phyloP scores from a whole-genome alignment of 192 early-diverging fungal genomes.

The Allomyces macrogynus region DNA sequence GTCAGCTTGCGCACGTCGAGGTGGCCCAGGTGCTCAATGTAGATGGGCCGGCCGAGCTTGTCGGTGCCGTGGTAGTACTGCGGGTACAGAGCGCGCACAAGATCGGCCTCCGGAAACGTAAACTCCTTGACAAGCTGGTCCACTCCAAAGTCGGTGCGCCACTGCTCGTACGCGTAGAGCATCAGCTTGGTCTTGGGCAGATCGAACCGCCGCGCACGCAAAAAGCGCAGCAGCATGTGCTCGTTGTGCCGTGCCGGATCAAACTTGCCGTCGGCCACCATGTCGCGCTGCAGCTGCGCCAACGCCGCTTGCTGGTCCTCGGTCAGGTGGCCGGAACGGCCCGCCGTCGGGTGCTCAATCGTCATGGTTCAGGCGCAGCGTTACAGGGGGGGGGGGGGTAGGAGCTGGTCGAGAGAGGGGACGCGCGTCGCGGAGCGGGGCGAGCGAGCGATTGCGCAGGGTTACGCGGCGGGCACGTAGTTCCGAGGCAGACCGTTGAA shows the following conservation, averaged over 20 bases:
- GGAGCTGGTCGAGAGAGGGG: too few species aligned
- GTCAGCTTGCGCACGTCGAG: slow-evolving; percentile 44
- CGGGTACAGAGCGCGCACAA: slow-evolving; percentile 44
- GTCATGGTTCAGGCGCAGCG: background rate
- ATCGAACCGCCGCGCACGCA: slow-evolving; percentile 51
- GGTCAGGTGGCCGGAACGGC: slow-evolving; percentile 37
- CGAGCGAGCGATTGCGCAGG: too few species aligned
- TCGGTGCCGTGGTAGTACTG: slow-evolving; percentile 79
- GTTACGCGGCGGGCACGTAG: too few species aligned
- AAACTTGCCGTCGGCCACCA: slow-evolving; percentile 30
- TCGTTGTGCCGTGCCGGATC: slow-evolving; percentile 40
- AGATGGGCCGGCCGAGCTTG: slow-evolving; percentile 75
- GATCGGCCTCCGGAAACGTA: slow-evolving; percentile 40
- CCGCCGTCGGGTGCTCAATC: slow-evolving; percentile 14
- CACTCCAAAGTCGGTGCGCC: slow-evolving; percentile 41
- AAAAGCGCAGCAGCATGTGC: slow-evolving; percentile 45
- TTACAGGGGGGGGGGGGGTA: too few species aligned
- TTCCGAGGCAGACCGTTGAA: too few species aligned
- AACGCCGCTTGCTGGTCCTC: slow-evolving; percentile 30
- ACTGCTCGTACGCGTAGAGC: slow-evolving; percentile 43
- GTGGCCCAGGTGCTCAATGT: slow-evolving; percentile 69
- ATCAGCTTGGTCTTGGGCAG: slow-evolving; percentile 43
- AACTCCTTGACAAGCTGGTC: slow-evolving; percentile 31
- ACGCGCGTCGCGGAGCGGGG: too few species aligned
- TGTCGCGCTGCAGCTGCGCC: slow-evolving; percentile 31